phyloP scores from a whole-genome alignment of 2,329 filamentous ascomycete species.

The Xylaria sp. region DNA sequence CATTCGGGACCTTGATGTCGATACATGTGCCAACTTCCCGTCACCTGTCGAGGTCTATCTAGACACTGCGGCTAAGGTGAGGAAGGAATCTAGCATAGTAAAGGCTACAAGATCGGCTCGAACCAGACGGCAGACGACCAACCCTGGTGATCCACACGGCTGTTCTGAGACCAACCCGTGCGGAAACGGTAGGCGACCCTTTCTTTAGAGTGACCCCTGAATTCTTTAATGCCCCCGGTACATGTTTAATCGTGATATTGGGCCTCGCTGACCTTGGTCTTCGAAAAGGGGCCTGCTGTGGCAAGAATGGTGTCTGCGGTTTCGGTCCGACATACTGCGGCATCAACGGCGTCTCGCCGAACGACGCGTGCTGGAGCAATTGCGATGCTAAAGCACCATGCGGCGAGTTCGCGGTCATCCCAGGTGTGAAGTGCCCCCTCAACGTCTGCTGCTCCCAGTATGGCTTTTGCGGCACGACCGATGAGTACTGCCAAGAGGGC shows the following conservation, averaged over 20 bases:
- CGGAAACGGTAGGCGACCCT: conserved; percentile 33
- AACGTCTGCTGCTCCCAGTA: conserved; percentile 53
- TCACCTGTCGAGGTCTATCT: conserved; percentile 15
- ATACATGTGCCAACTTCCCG: background rate
- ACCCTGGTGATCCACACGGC: conserved; percentile 11
- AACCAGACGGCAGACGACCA: conserved; percentile 7
- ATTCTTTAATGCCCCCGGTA: too few species aligned
- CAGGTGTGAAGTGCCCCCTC: conserved; percentile 49
- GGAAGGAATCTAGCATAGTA: background rate
- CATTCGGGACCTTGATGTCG: background rate
- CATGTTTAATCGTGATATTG: too few species aligned
- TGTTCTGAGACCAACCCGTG: conserved; percentile 21
- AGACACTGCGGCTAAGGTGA: conserved; percentile 10
- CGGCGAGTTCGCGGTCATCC: conserved; percentile 42
- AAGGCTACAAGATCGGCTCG: background rate
- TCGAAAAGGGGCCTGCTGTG: conserved; percentile 28
- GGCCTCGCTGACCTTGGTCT: too few species aligned
- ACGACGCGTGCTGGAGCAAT: conserved; percentile 48
- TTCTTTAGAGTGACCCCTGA: background rate
- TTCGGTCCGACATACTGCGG: conserved; percentile 39
- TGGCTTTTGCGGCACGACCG: conserved; percentile 50
- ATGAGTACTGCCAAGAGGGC: conserved; percentile 40
- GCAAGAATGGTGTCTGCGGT: conserved; percentile 23
- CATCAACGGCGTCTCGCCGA: conserved; percentile 41
- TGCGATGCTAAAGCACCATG: conserved; percentile 52